Base-by-base conservation (phyloP, 805 yeast genomes). In the Suhomyces prunicola region DNA sequence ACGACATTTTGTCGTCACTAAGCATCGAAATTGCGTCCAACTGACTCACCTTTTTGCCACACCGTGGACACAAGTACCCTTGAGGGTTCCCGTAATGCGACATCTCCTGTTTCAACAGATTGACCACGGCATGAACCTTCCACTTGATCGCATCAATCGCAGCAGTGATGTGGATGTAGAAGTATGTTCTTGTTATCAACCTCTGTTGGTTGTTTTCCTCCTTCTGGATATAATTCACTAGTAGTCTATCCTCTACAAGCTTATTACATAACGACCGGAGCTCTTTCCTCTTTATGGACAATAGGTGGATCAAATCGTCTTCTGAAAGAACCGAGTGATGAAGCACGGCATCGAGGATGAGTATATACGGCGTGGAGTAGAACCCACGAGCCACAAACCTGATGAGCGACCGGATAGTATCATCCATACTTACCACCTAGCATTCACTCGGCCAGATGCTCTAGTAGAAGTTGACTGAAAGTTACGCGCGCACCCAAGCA, bases 101-200 rank as follows among this genome's bases (percentile, higher is more conserved):
- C 72, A 93, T 81, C 62, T 91, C 96, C 57, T 87, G 89, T 64
- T 90, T 90, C 52, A 92, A 77, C 51, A 78, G 68, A 60, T 86
- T 86, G 12, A 90, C 97, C 26, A 94, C 80, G 46, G 88, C 83
- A 67, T 93, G 97, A 54, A 93, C 88, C 65, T 92, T 91, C 98
- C 98, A 94, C 70, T 94, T 94, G 66, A 94, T 84, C 3, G 97
- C 84, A 71, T 94, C 99, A 41, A 94, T 89, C 0, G 98, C 96
- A 68, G 91, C 96, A 2, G 97, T 90, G 66, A 82, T 84, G 65
- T 90, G 97, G 51, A 93, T 86, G 68, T 82, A 94, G 71, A 87
- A 94, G 62, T 90, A 90, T 2, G 93, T 87, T 61, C 92, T 80
- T 24, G 86, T 81, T 46, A 85, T 84, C 52, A 87, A 81, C 56